Base-by-base conservation (phyloP, 129 eudicot species). In the Flaveria trinervia region DNA sequence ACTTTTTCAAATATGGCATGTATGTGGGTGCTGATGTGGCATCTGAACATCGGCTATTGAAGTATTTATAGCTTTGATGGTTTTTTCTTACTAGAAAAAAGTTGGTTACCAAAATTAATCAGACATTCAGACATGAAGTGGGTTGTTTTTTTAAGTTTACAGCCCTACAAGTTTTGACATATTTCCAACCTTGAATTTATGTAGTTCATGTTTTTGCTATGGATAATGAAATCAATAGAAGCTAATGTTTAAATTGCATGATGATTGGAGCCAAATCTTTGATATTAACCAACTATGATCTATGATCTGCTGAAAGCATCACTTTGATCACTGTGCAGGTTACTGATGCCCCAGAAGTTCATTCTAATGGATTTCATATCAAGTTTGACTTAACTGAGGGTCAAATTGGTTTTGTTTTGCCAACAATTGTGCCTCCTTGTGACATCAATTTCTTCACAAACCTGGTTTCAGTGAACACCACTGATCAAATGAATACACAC, bases 261-360 rank as follows among this genome's bases (percentile, higher is more conserved):
- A 2, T 22, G 30, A 57, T 25, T 12, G 43, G 67, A 25, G 13
- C 33, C 18, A 55, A 54, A 30, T 17, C 3, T 52, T 16, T 17
- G 1, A 41, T 43, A 36, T 36, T 36, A 36, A 5, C 41, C 41
- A 36, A 36, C 41, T 11, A 56, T 36, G 7, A 26, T 68, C 20
- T 56, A 15, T 17, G 54, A 33, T 65, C n/a, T 55, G 22, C 28
- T 77, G 43, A 66, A 52, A 45, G 8, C 72, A 61, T 71, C 33
- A 68, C 9, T 50, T 76, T 75, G 70, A 46, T 52, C 22, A 13
- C 68, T 73, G 64, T 82, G 72, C 79, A 93, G 98, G 91, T 93
- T 68, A 89, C 97, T n/a, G 92, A 93, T 91, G 93, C 98, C 72
- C 98, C 98, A 39, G 97, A 93, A 81, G 89, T 93, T 62, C 98